These are phyloP conservation scores for Talaromyces amestolkiae DNA, from an alignment of 2,329 filamentous ascomycete species.

Conservation along the genomic window DNA sequence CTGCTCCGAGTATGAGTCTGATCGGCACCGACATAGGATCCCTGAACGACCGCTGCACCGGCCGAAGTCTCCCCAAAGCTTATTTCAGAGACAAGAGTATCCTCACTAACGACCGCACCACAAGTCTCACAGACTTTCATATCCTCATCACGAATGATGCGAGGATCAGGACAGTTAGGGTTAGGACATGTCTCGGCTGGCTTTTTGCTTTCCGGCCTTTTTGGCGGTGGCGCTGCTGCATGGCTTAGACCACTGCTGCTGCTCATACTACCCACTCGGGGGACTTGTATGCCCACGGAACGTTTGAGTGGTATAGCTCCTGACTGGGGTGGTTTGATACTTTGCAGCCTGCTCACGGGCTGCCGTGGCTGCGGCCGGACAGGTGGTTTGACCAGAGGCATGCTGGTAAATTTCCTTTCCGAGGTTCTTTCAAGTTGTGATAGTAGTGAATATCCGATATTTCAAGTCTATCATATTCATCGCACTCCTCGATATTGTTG, in stretches of 20 bases:
- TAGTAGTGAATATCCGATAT: background rate
- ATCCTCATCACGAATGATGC: conserved; percentile 48
- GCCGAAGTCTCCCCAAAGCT: conserved; percentile 83
- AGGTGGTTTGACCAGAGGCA: conserved; percentile 35
- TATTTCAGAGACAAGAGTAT: conserved; percentile 88
- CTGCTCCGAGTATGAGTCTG: conserved; percentile 73
- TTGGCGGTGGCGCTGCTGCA: conserved; percentile 25
- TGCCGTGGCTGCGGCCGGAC: conserved; percentile 30
- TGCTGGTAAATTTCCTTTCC: conserved; percentile 17
- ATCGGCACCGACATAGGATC: conserved; percentile 80
- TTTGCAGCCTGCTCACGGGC: conserved; percentile 40
- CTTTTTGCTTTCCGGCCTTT: conserved; percentile 31
- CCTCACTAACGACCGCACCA: conserved; percentile 78
- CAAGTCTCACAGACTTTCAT: conserved; percentile 72
- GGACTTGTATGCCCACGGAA: conserved; percentile 31
- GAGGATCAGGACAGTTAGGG: conserved; percentile 44
- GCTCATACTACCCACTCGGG: conserved; percentile 24
- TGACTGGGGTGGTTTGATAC: conserved; percentile 38
- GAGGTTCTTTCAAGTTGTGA: background rate
- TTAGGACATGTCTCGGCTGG: conserved; percentile 42
- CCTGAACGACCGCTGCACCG: conserved; percentile 86
- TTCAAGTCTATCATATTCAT: conserved; percentile 1
- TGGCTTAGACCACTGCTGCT: background rate
- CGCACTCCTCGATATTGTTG: background rate
- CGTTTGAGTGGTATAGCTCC: conserved; percentile 37